A percentile compares a stretch with the other conserved stretches of the same genome.
Evolutionary conservation across 169 alveolate species (phyloP).

Genomic region (Cryptosporidium meleagridis): DNA sequence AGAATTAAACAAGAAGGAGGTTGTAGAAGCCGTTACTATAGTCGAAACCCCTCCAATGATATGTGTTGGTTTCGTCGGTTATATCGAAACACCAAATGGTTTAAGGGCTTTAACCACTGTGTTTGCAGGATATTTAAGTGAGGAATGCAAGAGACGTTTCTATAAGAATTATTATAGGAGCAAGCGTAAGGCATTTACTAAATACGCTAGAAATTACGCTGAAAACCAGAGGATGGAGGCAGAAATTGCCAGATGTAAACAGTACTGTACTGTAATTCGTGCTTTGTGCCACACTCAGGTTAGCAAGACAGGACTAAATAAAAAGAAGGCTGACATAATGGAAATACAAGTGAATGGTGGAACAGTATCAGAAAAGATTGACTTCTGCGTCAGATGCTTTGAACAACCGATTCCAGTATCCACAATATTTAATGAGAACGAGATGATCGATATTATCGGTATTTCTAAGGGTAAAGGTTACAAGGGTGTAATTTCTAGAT

Average conservation of each 20-base stretch:
- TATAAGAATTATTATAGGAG: conserved; percentile 98
- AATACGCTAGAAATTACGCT: conserved; percentile 91
- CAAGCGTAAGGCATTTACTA: conserved; percentile 99
- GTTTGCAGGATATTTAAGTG: conserved; percentile 98
- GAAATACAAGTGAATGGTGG: conserved; percentile 99
- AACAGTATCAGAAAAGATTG: conserved; percentile 94
- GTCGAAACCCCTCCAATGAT: conserved; percentile 99
- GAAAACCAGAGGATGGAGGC: conserved; percentile 91
- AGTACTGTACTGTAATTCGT: conserved; percentile 97
- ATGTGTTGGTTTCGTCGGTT: conserved; percentile 99
- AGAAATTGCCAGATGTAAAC: conserved; percentile 93
- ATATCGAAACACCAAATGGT: conserved; percentile 99
- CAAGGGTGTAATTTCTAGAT: conserved; percentile 99
- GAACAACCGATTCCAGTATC: conserved; percentile 97
- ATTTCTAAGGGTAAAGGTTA: conserved; percentile 99
- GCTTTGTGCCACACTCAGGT: conserved; percentile 99
- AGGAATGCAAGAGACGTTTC: conserved; percentile 97
- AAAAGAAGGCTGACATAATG: conserved; percentile 98
- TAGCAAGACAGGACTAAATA: conserved; percentile 92
- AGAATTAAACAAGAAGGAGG: conserved; percentile 97
- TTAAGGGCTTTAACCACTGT: conserved; percentile 97
- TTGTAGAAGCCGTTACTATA: conserved; percentile 99
- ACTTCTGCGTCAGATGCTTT: conserved; percentile 93
- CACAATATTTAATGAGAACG: conserved; percentile 95
- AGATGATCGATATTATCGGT: conserved; percentile 98